Conservation (phyloP, 495 filamentous ascomycete species). For the Baudoinia panamericana region DNA sequence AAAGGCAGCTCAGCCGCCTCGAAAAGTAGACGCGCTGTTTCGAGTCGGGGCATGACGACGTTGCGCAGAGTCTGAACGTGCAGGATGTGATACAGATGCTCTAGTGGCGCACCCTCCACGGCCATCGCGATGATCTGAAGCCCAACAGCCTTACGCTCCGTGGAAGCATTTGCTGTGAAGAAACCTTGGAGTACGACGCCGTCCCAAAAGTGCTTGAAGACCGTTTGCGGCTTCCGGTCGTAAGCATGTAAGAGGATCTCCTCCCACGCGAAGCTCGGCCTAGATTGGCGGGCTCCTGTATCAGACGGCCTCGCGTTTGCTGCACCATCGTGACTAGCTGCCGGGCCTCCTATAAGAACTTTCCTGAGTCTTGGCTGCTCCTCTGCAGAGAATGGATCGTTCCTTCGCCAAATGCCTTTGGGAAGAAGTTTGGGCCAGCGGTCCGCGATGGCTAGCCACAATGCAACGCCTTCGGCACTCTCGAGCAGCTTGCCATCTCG, state of each 20-base stretch:
- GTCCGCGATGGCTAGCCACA: slow-evolving; percentile 63
- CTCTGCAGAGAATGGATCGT: slow-evolving; percentile 52
- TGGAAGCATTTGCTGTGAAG: slow-evolving; percentile 65
- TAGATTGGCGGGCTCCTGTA: slow-evolving; percentile 57
- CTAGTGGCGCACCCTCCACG: slow-evolving; percentile 38
- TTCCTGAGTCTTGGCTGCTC: slow-evolving; percentile 53
- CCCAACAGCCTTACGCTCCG: slow-evolving; percentile 80
- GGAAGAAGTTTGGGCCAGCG: slow-evolving; percentile 54
- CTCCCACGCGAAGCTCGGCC: slow-evolving; percentile 81
- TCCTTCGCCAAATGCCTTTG: slow-evolving; percentile 55
- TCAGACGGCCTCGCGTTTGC: slow-evolving; percentile 33
- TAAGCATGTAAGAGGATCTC: slow-evolving; percentile 45
- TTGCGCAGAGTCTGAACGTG: slow-evolving; percentile 71
- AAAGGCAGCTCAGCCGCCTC: slow-evolving; percentile 59
- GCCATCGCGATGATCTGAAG: slow-evolving; percentile 72
- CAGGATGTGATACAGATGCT: slow-evolving; percentile 48
- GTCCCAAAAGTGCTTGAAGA: slow-evolving; percentile 75
- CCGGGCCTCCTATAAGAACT: slow-evolving; percentile 63
- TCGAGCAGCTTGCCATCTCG: slow-evolving; percentile 50
- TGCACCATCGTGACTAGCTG: slow-evolving; percentile 36
- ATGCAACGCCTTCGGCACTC: slow-evolving; percentile 74
- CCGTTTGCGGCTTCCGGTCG: slow-evolving; percentile 25
- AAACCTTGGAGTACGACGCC: slow-evolving; percentile 73
- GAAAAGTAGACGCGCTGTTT: slow-evolving; percentile 76
- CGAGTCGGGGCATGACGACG: slow-evolving; percentile 73